Evolutionary conservation across 2,329 filamentous ascomycete genomes (phyloP), one percentile per base, ranked within the genome.

Genomic region (Pseudopithomyces chartarum): DNA sequence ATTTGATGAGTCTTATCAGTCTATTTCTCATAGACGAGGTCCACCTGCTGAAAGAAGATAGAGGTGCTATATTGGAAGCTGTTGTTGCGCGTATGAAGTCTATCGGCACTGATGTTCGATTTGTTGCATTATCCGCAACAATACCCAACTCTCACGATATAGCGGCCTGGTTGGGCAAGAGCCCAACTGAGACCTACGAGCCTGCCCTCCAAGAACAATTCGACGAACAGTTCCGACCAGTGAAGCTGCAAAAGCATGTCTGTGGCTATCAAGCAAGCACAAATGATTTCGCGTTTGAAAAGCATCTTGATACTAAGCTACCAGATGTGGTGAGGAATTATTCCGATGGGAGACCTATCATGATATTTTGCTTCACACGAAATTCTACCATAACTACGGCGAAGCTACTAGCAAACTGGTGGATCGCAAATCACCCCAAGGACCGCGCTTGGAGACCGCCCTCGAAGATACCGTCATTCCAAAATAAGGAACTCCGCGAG

Each of bases 11-110:
- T 56, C 81, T 93, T 59, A 85, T 96, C 44, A 90, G 89, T 58
- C 78, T 96, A 0, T 91, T 95, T 59, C 82, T 96, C 19, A 92
- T 96, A 54, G 91, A 96, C 64, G 91, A 96, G 69, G 90, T 96
- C 0, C 91, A 96, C 63, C 92, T 95, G 34, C 81, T 96, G 52
- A 94, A 92, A 66, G 91, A 95, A 65, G 78, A 82, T 3, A 86
- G 91, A 22, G 91, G 91, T 15, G 90, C 91, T 12, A 93, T 89
- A 0, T 81, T 96, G 1, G 91, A 96, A 71, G 90, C 89, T 4
- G 88, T 96, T 2, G 90, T 96, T 0, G 94, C 91, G 15, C 87
- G 91, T 8, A 96, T 95, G 91, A 95, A 95, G 73, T 88, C 88
- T 0, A 86, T 91, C 44, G 87, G 88, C 12, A 86, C 87, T 0